Evolutionary conservation across 345 rosid genomes (phyloP).

Genomic region (Brassica rapa): DNA sequence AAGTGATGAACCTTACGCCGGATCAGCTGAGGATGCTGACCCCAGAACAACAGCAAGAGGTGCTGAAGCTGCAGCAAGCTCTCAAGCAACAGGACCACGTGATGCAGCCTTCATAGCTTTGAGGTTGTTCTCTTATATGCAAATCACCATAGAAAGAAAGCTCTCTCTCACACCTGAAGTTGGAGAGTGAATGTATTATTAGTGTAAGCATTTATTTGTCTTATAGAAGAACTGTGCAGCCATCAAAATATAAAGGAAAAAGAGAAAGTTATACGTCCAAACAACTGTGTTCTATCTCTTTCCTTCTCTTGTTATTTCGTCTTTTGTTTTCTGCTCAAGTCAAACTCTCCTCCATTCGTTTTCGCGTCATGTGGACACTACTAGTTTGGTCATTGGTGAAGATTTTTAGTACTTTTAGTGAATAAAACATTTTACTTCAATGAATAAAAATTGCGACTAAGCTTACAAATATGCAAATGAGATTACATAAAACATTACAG

Average conservation of each 20-base stretch:
- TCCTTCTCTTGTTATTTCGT: neutral
- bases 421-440: neutral
- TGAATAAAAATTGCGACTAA: neutral
- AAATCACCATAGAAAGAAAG: slow-evolving; percentile 13
- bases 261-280: slow-evolving; percentile 28
- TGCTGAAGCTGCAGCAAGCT: slow-evolving; percentile 76
- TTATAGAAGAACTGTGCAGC: slow-evolving; percentile 35
- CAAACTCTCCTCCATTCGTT: neutral
- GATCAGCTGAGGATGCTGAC: slow-evolving; percentile 84
- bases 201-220: slow-evolving; percentile 39
- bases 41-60: slow-evolving; percentile 87
- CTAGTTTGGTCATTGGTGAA: neutral
- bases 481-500: neutral
- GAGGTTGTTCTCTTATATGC: slow-evolving; percentile 6
- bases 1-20: slow-evolving; percentile 79
- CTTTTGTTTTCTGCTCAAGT: neutral
- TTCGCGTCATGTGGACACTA: neutral
- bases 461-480: neutral
- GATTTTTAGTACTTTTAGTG: neutral
- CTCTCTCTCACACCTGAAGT: slow-evolving; percentile 20
- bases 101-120: slow-evolving; percentile 57
- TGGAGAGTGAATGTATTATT: slow-evolving; percentile 31
- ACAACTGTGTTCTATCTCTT: neutral
- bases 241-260: slow-evolving; percentile 22
- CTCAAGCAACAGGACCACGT: slow-evolving; percentile 57